These are phyloP conservation scores for Scheffersomyces segobiensis DNA, from an alignment of 1,139 yeast species.

Conservation along the genomic window DNA sequence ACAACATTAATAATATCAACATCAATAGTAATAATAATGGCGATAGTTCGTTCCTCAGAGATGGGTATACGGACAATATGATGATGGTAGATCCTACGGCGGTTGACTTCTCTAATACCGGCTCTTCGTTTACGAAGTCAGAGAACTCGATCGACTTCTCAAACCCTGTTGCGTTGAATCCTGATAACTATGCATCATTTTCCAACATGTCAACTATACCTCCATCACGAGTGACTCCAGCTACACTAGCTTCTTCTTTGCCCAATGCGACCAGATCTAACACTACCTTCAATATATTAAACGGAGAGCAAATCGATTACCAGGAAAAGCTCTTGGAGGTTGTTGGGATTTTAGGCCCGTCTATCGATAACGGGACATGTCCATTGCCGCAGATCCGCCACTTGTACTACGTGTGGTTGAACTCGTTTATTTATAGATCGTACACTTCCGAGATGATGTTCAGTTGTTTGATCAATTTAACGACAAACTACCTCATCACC, in stretches of 20 bases:
- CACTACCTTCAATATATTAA: conserved; percentile 14
- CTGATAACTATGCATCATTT: background rate
- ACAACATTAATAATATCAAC: background rate
- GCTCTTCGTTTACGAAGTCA: background rate
- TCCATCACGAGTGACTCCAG: background rate
- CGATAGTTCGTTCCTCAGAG: background rate
- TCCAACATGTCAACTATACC: background rate
- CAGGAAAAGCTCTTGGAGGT: conserved; percentile 8
- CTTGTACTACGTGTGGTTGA: conserved; percentile 37
- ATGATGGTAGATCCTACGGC: background rate
- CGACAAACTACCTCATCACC: conserved; percentile 42
- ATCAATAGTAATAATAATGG: too few species aligned
- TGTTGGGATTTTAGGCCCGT: conserved; percentile 11
- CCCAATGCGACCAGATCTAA: conserved; percentile 18
- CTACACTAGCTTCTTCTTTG: conserved; percentile 6
- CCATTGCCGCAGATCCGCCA: conserved; percentile 30
- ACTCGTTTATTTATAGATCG: conserved; percentile 31
- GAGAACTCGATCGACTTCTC: background rate
- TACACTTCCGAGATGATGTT: conserved; percentile 30
- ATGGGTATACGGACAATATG: background rate
- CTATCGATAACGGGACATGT: conserved; percentile 29
- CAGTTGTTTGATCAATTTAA: conserved; percentile 39
- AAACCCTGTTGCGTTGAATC: background rate
- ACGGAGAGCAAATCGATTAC: conserved; percentile 7
- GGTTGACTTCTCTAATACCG: background rate